Percentiles rank a stretch among this genome's conserved stretches.
Evolutionary conservation across 192 early-diverging fungal species (phyloP).

Genomic region (Coemansia sp.): DNA sequence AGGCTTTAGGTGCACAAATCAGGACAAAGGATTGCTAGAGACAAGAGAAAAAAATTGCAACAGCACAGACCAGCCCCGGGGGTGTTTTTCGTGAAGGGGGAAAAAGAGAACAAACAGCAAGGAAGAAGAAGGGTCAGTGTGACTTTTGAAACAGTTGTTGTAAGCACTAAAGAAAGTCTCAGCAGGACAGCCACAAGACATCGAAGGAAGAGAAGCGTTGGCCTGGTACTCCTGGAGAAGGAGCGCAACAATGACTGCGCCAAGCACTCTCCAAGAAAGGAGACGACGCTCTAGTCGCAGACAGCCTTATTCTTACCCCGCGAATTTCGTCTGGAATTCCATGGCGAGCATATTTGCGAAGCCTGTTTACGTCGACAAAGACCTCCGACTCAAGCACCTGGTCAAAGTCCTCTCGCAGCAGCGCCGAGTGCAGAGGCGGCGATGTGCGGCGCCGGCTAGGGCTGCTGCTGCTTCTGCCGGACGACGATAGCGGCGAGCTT

Average conservation of each 20-base stretch:
- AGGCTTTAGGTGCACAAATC: not conserved
- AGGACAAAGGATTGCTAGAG: not conserved
- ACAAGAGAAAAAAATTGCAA: no score
- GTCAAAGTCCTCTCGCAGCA: constrained; percentile 61
- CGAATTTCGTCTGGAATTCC: constrained; percentile 82
- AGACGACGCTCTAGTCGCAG: not conserved
- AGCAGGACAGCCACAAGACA: not conserved
- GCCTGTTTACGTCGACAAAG: constrained; percentile 78
- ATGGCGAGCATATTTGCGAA: constrained; percentile 73
- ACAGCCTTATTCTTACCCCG: constrained; percentile 48
- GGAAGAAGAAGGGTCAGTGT: no score
- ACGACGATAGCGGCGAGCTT: constrained; percentile 52
- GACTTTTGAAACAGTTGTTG: not conserved
- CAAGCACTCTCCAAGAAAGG: not conserved
- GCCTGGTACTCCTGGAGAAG: not conserved
- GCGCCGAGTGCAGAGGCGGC: constrained; percentile 55
- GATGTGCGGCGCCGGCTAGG: constrained; percentile 43
- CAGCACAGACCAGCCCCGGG: no score
- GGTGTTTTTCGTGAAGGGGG: no score
- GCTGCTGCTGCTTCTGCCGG: constrained; percentile 49
- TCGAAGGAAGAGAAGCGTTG: not conserved
- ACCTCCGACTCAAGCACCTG: constrained; percentile 81
- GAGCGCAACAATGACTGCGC: not conserved
- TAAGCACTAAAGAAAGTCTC: not conserved
- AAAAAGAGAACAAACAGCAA: no score